These are phyloP conservation scores for Coniferiporia sulphurascens DNA, from an alignment of 1,284 basidiomycete genomes.

Conservation along the genomic window DNA sequence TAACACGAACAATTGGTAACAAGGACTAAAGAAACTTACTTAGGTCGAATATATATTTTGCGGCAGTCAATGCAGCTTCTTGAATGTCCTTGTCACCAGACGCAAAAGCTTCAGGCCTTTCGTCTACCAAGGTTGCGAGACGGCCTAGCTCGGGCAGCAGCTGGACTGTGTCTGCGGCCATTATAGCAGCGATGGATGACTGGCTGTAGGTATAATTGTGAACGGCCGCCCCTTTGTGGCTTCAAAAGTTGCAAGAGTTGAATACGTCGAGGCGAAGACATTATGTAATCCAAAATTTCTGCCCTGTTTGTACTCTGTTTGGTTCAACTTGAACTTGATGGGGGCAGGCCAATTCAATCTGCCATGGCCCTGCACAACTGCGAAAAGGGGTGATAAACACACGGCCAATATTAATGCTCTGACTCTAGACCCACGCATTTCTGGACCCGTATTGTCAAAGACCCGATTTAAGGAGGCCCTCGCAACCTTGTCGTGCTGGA, in stretches of 20 bases:
- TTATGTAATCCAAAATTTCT: neutral
- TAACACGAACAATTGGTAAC: neutral
- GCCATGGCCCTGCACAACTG: neutral
- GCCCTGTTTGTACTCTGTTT: neutral
- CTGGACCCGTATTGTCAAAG: neutral
- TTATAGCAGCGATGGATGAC: neutral
- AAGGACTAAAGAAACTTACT: conserved; percentile 38
- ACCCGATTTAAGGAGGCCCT: neutral
- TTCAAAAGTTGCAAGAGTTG: neutral
- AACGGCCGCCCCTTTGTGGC: neutral
- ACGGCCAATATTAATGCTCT: conserved; percentile 3
- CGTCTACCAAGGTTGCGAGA: conserved; percentile 51
- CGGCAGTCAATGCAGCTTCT: conserved; percentile 56
- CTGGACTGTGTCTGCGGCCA: conserved; percentile 17
- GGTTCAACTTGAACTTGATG: neutral
- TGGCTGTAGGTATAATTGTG: neutral
- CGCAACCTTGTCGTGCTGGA: conserved; percentile 7
- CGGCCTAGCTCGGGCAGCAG: conserved; percentile 39
- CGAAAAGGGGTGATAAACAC: neutral
- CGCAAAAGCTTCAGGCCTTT: conserved; percentile 49
- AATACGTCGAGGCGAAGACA: neutral
- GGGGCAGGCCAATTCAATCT: neutral
- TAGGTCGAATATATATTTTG: conserved; percentile 78
- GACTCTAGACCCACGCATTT: neutral
- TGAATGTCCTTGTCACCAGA: conserved; percentile 54